Evolutionary conservation across 495 filamentous ascomycete genomes (phyloP), one percentile per base, ranked within the genome.

Genomic region (Hamigera avellanea): DNA sequence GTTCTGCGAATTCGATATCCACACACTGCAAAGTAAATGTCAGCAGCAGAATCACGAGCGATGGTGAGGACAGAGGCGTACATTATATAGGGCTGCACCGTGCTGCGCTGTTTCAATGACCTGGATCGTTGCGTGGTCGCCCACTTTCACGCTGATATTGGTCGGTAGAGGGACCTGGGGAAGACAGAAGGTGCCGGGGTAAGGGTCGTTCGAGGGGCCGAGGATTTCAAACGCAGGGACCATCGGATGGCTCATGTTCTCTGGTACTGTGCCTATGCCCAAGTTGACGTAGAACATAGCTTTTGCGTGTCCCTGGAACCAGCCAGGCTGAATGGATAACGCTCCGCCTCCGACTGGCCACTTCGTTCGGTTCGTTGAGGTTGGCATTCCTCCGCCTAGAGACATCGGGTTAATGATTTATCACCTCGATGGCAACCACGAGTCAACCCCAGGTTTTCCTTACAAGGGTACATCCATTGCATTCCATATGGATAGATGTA

Each of bases 391-490:
- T 35, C 89, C 93, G 56, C 91, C 91, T 98, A 18, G 15, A 29
- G 29, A 18, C 18, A 18, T 2, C 6, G 17, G 18, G 26, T 7
- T 26, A 33, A 33, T 8, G n/a, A 30, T 3, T n/a, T n/a, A n/a
- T n/a, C n/a, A n/a, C n/a, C n/a, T n/a, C n/a, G n/a, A n/a, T n/a
- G n/a, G n/a, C n/a, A n/a, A n/a, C n/a, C n/a, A n/a, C n/a, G n/a
- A n/a, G n/a, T n/a, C n/a, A n/a, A n/a, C n/a, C n/a, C n/a, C n/a
- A n/a, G n/a, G n/a, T n/a, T n/a, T n/a, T n/a, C n/a, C 83, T 68
- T 65, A 98, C 91, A 99, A 61, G 93, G 91, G 69, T 95, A 99
- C 57, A 81, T 78, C 89, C 91, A 96, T 64, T 95, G 83, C 85
- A 94, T 89, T 61, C 93, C 91, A 48, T 84, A 94, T 2, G 87